Conservation (phyloP, 352 stramenopile species). For the Thalassiosira hispida region DNA sequence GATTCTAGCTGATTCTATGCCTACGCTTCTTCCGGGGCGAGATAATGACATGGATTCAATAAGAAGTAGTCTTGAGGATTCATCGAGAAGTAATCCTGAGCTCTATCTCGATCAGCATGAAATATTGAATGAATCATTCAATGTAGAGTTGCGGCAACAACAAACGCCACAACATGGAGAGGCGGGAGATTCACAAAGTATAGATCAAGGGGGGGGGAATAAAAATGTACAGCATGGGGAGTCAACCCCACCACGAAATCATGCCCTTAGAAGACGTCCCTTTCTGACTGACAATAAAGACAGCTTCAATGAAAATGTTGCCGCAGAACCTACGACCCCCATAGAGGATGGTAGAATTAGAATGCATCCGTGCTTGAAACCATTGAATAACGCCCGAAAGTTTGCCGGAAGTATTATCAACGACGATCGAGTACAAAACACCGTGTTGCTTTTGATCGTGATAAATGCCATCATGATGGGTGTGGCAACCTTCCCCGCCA, state of each 20-base stretch:
- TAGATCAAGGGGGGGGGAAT: background rate
- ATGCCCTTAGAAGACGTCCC: background rate
- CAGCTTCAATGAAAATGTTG: constrained; percentile 21
- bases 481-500: constrained; percentile 45
- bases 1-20: no score
- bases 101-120: no score
- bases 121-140: no score
- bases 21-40: no score
- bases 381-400: constrained; percentile 18
- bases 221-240: background rate
- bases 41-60: no score
- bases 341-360: background rate
- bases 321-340: background rate
- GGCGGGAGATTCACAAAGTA: no score
- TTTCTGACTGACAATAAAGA: background rate
- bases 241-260: background rate
- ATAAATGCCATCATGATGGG: constrained; percentile 57
- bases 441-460: constrained; percentile 45
- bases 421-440: constrained; percentile 24
- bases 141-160: no score
- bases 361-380: background rate
- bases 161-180: no score
- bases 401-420: constrained; percentile 27
- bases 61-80: no score
- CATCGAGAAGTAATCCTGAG: no score